Base-by-base conservation (phyloP, 179 eudicot genomes). In the Carnegiea gigantea region DNA sequence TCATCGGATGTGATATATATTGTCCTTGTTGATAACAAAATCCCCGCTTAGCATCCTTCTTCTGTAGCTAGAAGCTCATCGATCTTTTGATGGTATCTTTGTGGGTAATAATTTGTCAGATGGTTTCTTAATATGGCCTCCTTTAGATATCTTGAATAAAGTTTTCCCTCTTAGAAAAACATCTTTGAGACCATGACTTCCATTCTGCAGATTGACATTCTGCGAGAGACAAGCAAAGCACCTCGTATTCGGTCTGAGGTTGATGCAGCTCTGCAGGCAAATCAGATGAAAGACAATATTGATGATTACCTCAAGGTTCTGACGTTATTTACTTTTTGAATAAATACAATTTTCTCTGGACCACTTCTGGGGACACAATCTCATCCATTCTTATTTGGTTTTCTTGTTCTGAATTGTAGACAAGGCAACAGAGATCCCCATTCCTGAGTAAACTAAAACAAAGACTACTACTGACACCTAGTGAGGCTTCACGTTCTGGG, bases 221-320 rank as follows among this genome's bases (percentile, higher is more conserved):
- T 97, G 54, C 90, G 85, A 28, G 99, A 97, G 90, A 95, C 92
- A 88, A 89, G 86, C 84, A 97, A 90, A 79, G 84, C 95, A 30
- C 99, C 98, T 26, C 92, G 95, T 71, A 97, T 97, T 84, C 93
- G 92, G 60, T 95, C 98, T 1, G 99, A 95, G 77, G 93, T 93
- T 77, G 99, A 97, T 80, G 95, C 90, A 20, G 90, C 90, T 78
- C 89, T 93, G 57, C 93, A 92, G 89, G 88, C 92, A 77, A 93
- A 95, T 85, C 98, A 92, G 80, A 91, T 97, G 81, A 97, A 93
- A 86, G 86, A 86, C 84, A 98, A 97, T 75, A 89, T 93, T 40
- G 99, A 95, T 75, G 99, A 97, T 86, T 95, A 86, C 80, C 89
- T 97, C 44, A 93, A 93, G 99, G 99, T 97, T 86, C 40, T 30